phyloP scores from a whole-genome alignment of 2,329 filamentous ascomycete species.

The Colletotrichum sp. region DNA sequence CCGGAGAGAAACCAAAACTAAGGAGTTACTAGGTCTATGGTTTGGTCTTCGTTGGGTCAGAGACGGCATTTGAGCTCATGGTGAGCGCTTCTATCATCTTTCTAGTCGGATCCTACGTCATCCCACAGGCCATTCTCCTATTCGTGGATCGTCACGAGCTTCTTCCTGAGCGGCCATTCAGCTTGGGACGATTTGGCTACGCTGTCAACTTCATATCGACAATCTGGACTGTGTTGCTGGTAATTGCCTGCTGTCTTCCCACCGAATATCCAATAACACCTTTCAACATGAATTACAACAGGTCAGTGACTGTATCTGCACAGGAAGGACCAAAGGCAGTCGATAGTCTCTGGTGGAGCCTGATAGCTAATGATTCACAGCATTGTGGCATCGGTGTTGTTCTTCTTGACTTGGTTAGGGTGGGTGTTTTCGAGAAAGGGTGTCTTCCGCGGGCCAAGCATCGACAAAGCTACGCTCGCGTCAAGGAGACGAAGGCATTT shows the following conservation, averaged over 20 bases:
- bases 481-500: not conserved
- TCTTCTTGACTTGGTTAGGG: not conserved
- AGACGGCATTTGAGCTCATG: constrained; percentile 31
- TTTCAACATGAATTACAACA: not conserved
- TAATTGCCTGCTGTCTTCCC: not conserved
- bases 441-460: not conserved
- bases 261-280: not conserved
- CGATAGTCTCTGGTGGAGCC: not conserved
- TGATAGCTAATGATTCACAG: not conserved
- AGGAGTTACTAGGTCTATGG: constrained; percentile 27
- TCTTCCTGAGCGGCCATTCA: constrained; percentile 28
- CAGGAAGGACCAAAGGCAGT: no score
- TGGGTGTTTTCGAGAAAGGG: not conserved
- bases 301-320: not conserved
- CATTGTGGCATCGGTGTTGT: not conserved
- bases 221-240: not conserved
- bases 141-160: constrained; percentile 29
- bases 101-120: constrained; percentile 26
- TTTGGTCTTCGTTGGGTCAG: constrained; percentile 32
- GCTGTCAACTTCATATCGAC: constrained; percentile 22
- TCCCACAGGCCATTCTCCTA: constrained; percentile 30
- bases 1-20: not conserved
- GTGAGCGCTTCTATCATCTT: constrained; percentile 31
- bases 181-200: constrained; percentile 27
- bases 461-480: not conserved